Evolutionary conservation across 805 yeast genomes (phyloP).

Genomic region (Cyberlindnera subsufficiens): DNA sequence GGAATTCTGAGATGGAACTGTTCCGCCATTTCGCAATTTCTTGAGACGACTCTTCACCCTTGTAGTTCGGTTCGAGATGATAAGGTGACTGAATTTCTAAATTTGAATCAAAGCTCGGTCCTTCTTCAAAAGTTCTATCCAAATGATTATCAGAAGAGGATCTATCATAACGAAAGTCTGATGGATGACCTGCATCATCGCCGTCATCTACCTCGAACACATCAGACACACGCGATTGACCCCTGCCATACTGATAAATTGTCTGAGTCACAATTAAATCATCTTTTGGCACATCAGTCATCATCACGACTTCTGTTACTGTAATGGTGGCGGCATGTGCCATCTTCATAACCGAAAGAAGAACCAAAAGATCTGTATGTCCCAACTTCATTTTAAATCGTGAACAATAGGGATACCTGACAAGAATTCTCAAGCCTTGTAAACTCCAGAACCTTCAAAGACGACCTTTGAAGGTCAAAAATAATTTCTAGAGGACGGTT

Average conservation of each 20-base stretch:
- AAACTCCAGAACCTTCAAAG: too few relatives aligned
- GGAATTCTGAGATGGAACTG: neutral
- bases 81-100: slow-evolving; percentile 2
- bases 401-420: too few relatives aligned
- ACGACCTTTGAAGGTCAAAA: too few relatives aligned
- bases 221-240: too few relatives aligned
- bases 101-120: too few relatives aligned
- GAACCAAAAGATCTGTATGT: neutral
- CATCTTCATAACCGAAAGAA: neutral
- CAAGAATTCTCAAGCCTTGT: too few relatives aligned
- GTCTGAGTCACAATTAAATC: neutral
- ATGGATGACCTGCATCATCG: neutral
- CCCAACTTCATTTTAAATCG: too few relatives aligned
- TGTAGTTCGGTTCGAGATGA: slow-evolving; percentile 4
- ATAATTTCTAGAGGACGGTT: too few relatives aligned
- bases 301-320: neutral
- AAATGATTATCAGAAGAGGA: neutral
- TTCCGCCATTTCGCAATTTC: neutral
- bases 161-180: neutral
- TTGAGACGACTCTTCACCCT: neutral
- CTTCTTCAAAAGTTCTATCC: neutral
- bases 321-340: neutral
- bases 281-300: neutral
- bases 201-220: neutral
- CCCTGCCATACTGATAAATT: neutral